Evolutionary conservation across 169 alveolate species (phyloP).

Genomic region (Babesia ovis): DNA sequence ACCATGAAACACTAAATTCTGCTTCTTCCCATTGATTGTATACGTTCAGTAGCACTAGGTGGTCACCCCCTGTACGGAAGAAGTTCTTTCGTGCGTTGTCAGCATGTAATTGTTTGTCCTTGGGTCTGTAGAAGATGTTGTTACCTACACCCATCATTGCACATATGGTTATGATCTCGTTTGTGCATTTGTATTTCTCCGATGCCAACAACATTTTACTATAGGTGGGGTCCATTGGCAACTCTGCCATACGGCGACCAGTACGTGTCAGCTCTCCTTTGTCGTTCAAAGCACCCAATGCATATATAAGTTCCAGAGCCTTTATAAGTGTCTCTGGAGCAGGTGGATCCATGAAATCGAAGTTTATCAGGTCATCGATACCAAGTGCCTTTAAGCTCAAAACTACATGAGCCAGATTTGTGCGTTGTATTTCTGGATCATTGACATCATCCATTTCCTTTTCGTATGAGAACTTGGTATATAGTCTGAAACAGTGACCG

Average conservation of each 20-base stretch:
- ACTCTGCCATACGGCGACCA: constrained; percentile 99
- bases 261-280: constrained; percentile 94
- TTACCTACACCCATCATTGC: constrained; percentile 97
- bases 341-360: constrained; percentile 99
- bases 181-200: constrained; percentile 93
- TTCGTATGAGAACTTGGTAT: constrained; percentile 94
- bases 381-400: constrained; percentile 89
- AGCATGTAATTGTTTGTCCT: constrained; percentile 96
- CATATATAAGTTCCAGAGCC: constrained; percentile 96
- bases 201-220: constrained; percentile 89
- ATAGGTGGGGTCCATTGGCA: constrained; percentile 98
- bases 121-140: constrained; percentile 94
- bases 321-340: constrained; percentile 95
- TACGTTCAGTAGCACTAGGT: constrained; percentile 92
- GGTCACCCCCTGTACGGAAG: constrained; percentile 96
- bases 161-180: constrained; percentile 93
- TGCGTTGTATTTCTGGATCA: constrained; percentile 95
- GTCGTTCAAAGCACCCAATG: constrained; percentile 97
- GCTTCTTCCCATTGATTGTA: constrained; percentile 98
- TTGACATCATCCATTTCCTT: constrained; percentile 95
- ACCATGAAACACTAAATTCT: constrained; percentile 91
- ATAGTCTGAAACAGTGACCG: constrained; percentile 97
- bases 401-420: constrained; percentile 93
- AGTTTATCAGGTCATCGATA: constrained; percentile 96
- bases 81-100: constrained; percentile 95